phyloP scores from a whole-genome alignment of 768 basidiomycete genomes.

The Boletus patriciae region DNA sequence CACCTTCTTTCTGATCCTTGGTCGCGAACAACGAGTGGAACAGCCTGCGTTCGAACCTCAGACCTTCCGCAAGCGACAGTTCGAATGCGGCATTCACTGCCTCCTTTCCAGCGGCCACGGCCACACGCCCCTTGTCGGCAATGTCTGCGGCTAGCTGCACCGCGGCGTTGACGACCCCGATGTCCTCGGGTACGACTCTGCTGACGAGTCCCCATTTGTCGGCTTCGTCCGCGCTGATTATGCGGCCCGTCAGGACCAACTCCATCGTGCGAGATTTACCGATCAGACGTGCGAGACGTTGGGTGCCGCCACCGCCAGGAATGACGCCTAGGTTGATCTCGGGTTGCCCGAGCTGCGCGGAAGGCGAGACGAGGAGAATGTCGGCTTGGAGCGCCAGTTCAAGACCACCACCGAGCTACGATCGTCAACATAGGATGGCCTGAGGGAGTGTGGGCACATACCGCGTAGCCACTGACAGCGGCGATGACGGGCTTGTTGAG shows the following conservation, averaged over 20 bases:
- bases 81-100: conserved; percentile 94
- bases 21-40: conserved; percentile 95
- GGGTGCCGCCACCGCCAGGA: conserved; percentile 92
- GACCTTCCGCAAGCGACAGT: conserved; percentile 73
- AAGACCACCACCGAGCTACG: conserved; percentile 92
- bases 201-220: conserved; percentile 86
- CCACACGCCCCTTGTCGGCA: conserved; percentile 77
- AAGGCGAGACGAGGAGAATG: conserved; percentile 88
- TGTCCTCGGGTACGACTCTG: conserved; percentile 71
- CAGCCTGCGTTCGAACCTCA: conserved; percentile 82
- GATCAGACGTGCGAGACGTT: conserved; percentile 80
- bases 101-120: conserved; percentile 88
- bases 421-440: neutral
- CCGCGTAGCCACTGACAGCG: conserved; percentile 93
- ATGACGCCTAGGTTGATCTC: conserved; percentile 96
- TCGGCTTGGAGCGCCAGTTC: conserved; percentile 97
- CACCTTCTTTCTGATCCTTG: conserved; percentile 92
- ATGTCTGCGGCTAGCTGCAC: conserved; percentile 76
- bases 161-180: conserved; percentile 87
- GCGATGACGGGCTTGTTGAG: conserved; percentile 94
- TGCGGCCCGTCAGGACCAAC: conserved; percentile 84
- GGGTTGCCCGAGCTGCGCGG: conserved; percentile 91
- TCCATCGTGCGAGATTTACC: conserved; percentile 97
- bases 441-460: conserved; percentile 39
- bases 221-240: conserved; percentile 78